Conservation (phyloP, 2,329 filamentous ascomycete genomes). For the Fusarium pseudograminearum region DNA sequence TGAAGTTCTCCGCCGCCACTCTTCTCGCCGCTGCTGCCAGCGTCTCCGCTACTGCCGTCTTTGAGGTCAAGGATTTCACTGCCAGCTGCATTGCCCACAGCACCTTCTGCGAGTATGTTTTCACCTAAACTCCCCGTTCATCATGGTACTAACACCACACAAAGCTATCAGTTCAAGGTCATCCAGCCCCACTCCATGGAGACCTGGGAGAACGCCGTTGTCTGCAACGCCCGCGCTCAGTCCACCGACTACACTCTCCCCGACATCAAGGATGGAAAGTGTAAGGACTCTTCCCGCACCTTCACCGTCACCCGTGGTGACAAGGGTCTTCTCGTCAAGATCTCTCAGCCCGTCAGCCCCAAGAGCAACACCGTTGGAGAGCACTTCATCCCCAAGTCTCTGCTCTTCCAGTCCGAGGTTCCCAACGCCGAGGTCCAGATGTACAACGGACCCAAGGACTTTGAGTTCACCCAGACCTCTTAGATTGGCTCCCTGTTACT, state of each 20-base stretch:
- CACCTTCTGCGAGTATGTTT: constrained; percentile 26
- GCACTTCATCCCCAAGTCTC: constrained; percentile 44
- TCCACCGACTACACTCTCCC: constrained; percentile 46
- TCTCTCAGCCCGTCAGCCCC: constrained; percentile 48
- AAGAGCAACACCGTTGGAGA: constrained; percentile 42
- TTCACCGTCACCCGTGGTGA: constrained; percentile 43
- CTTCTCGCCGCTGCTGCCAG: constrained; percentile 24
- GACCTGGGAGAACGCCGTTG: constrained; percentile 36
- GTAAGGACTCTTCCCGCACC: constrained; percentile 48
- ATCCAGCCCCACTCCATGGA: constrained; percentile 44
- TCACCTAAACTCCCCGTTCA: accelerated
- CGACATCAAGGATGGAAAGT: constrained; percentile 47
- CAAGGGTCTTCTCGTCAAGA: constrained; percentile 45
- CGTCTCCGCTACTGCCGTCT: background rate
- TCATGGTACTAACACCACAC: background rate
- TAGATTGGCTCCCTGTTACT: accelerated
- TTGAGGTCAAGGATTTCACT: constrained; percentile 23
- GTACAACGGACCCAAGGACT: constrained; percentile 47
- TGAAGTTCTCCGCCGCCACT: constrained; percentile 37
- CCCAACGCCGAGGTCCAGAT: constrained; percentile 46
- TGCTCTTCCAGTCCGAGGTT: constrained; percentile 3
- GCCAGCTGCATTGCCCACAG: constrained; percentile 28
- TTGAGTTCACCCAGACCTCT: background rate
- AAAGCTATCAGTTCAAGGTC: constrained; percentile 33
- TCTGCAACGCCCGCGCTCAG: constrained; percentile 43